These are phyloP conservation scores for Pichia sp. DNA, from an alignment of 1,139 yeast species.

Conservation along the genomic window DNA sequence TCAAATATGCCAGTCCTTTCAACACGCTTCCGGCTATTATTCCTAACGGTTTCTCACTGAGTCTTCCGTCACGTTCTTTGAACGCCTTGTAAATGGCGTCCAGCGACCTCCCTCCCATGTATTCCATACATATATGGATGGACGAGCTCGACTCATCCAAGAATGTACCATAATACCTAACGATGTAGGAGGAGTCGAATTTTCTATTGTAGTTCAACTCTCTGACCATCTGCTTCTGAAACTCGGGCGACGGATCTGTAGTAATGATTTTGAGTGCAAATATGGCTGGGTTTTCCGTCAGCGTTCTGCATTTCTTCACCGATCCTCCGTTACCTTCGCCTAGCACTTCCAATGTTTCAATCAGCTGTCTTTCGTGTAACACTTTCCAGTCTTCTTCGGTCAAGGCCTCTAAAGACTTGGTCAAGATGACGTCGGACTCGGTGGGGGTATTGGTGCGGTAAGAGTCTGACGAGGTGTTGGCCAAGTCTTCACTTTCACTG, in stretches of 20 bases:
- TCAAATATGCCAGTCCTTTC: slow-evolving; percentile 79
- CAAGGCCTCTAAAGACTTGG: slow-evolving; percentile 29
- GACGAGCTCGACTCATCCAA: slow-evolving; percentile 69
- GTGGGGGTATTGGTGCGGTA: slow-evolving; percentile 10
- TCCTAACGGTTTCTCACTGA: slow-evolving; percentile 89
- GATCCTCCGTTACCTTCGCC: slow-evolving; percentile 97
- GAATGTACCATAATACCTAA: slow-evolving; percentile 88
- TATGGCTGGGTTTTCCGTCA: slow-evolving; percentile 45
- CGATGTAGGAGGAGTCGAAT: slow-evolving; percentile 80
- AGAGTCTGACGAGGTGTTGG: slow-evolving; percentile 6
- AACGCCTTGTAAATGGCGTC: slow-evolving; percentile 83
- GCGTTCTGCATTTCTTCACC: slow-evolving; percentile 69
- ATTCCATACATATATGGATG: slow-evolving; percentile 92
- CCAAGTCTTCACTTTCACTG: slow-evolving; percentile 1
- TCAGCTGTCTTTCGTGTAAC: slow-evolving; percentile 53
- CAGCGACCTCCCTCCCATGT: slow-evolving; percentile 86
- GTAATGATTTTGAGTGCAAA: slow-evolving; percentile 88
- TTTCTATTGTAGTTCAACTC: slow-evolving; percentile 84
- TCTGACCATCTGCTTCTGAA: slow-evolving; percentile 76
- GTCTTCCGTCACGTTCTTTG: slow-evolving; percentile 65
- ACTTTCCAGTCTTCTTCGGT: slow-evolving; percentile 76
- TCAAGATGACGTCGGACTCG: background rate
- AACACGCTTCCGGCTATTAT: slow-evolving; percentile 83
- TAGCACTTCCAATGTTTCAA: slow-evolving; percentile 58
- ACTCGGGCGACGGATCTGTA: slow-evolving; percentile 77